phyloP scores from a whole-genome alignment of 805 yeast species.

The Zygoascus bituminiphila region DNA sequence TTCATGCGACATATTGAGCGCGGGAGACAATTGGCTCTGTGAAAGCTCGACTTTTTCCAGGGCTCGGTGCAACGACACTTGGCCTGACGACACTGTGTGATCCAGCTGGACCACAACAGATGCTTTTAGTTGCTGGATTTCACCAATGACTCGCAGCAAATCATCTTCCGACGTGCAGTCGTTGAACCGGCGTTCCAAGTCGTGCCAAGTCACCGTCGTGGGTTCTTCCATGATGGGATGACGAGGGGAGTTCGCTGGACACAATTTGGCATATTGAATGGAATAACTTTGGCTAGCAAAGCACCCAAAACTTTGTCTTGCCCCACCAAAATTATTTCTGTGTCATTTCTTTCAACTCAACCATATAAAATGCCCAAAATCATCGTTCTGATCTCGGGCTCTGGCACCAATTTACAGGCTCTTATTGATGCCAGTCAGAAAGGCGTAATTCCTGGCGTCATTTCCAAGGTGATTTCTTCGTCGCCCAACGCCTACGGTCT shows the following conservation, averaged over 20 bases:
- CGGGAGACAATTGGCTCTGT: slow-evolving; percentile 23
- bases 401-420: slow-evolving; percentile 94
- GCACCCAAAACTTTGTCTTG: no score
- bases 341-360: no score
- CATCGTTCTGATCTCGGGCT: slow-evolving; percentile 85
- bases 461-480: slow-evolving; percentile 78
- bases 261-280: background rate
- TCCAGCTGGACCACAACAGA: slow-evolving; percentile 6
- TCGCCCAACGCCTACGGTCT: slow-evolving; percentile 81
- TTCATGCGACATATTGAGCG: slow-evolving; percentile 41
- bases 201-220: slow-evolving; percentile 1
- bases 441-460: slow-evolving; percentile 35
- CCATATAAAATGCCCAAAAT: slow-evolving; percentile 31
- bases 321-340: no score
- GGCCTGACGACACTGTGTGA: slow-evolving; percentile 7
- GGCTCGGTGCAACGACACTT: slow-evolving; percentile 14
- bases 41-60: slow-evolving; percentile 24
- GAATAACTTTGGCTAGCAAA: background rate
- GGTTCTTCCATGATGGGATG: background rate
- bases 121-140: slow-evolving; percentile 5
- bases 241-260: background rate
- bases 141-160: slow-evolving; percentile 9
- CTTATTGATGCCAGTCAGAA: slow-evolving; percentile 61
- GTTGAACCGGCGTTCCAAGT: slow-evolving; percentile 2
- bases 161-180: slow-evolving; percentile 10